These are phyloP conservation scores for Stephanodiscus minutulus DNA, from an alignment of 108 stramenopile species.

Conservation along the genomic window DNA sequence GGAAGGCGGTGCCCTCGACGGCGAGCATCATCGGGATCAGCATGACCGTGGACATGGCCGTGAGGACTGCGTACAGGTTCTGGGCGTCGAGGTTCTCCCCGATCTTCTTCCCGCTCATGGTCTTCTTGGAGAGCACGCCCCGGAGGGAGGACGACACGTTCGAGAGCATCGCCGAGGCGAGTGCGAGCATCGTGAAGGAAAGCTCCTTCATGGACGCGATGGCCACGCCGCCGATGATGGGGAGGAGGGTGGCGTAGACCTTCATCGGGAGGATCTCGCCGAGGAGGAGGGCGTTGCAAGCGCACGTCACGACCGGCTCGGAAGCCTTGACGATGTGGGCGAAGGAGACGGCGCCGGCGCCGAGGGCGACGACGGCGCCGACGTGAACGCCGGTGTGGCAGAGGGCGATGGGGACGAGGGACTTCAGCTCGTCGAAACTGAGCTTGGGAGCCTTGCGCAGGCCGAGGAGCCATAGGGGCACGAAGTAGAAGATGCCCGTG, in stretches of 20 bases:
- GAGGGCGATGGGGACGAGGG: constrained; percentile 91
- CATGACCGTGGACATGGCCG: constrained; percentile 90
- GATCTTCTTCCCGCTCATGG: constrained; percentile 92
- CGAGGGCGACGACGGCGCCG: constrained; percentile 95
- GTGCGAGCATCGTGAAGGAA: constrained; percentile 94
- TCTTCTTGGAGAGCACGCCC: constrained; percentile 95
- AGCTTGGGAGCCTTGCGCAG: constrained; percentile 94
- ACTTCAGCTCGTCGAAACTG: constrained; percentile 78
- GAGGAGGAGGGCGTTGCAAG: constrained; percentile 86
- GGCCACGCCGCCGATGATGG: constrained; percentile 96
- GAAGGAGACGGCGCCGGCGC: constrained; percentile 97
- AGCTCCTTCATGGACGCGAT: constrained; percentile 98
- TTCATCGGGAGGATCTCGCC: constrained; percentile 81
- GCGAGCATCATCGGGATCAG: constrained; percentile 90
- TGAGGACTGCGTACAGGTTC: constrained; percentile 97
- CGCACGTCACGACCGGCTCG: constrained; percentile 97
- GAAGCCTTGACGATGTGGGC: constrained; percentile 99
- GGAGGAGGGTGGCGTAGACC: constrained; percentile 93
- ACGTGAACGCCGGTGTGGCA: constrained; percentile 98
- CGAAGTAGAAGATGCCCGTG: constrained; percentile 89
- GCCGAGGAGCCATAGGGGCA: constrained; percentile 84
- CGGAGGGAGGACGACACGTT: constrained; percentile 96
- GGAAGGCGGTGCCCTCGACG: constrained; percentile 88
- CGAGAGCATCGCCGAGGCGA: constrained; percentile 96
- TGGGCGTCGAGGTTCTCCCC: constrained; percentile 97